Evolutionary conservation across 179 eudicot genomes (phyloP), one percentile per base, ranked within the genome.

Genomic region (Beta macrorhiza): DNA sequence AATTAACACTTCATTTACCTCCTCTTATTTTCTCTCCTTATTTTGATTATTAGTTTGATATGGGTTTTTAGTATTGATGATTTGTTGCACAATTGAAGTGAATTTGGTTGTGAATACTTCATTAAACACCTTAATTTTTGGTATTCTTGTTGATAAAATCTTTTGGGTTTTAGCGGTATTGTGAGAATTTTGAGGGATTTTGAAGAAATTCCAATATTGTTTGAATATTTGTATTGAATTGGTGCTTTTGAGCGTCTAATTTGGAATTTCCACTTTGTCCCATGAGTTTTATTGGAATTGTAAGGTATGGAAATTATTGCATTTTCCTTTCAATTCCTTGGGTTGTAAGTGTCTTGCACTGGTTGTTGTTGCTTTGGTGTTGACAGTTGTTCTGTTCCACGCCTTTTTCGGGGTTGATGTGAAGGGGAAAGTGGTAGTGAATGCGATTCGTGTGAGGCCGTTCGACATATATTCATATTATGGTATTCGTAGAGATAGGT

Each of bases 301-400:
- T 68, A 87, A 88, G 79, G 67, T 80, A 78, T 82, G 82, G 83
- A 92, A 87, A 81, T 87, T 86, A 20, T 79, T 78, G 7, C 80
- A 85, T 71, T 58, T 67, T 51, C 85, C 84, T 81, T 85, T 84
- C 72, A 93, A 86, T 79, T 87, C 89, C 29, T 19, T 87, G 78
- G 80, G 85, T 20, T 86, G 86, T 78, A 93, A 82, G 86, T 95
- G 93, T 76, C 51, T 90, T 53, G 89, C 83, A 42, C 78, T 91
- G 74, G 81, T 90, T 77, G 84, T 81, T 42, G 47, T 83, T 72
- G 89, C 67, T 69, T 56, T 93, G 81, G 80, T 90, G 29, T 74
- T 91, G 57, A 87, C 89, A 80, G 84, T 90, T 79, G 69, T 88
- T 56, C 17, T 88, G 51, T 76, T 89, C 58, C 86, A 37, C 2